Evolutionary conservation across 768 basidiomycete species (phyloP).

Genomic region (Tulasnella calospora): DNA sequence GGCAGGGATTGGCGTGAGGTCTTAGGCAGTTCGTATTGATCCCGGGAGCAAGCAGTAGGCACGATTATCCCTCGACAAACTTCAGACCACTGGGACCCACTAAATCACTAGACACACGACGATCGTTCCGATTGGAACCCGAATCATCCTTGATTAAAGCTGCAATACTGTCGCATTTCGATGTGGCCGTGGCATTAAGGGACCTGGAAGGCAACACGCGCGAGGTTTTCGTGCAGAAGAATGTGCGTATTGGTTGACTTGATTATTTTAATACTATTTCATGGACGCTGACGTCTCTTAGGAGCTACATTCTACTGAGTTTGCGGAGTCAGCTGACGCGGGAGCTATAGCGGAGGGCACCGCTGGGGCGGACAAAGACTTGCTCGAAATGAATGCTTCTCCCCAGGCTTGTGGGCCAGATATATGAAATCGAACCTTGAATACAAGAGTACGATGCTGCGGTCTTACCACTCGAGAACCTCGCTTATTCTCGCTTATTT

Average conservation of each 20-base stretch:
- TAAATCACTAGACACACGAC: constrained; percentile 57
- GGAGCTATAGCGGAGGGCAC: constrained; percentile 39
- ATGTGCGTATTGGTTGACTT: constrained; percentile 44
- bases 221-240: constrained; percentile 58
- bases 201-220: constrained; percentile 74
- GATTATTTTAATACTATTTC: background rate
- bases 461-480: background rate
- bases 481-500: background rate
- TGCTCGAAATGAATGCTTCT: constrained; percentile 75
- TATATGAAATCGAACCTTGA: constrained; percentile 61
- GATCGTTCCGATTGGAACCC: constrained; percentile 60
- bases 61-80: constrained; percentile 46
- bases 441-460: constrained; percentile 59
- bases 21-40: background rate
- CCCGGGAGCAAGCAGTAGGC: constrained; percentile 50
- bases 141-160: constrained; percentile 38
- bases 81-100: constrained; percentile 43
- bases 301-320: constrained; percentile 69
- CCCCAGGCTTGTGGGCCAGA: constrained; percentile 59
- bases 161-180: constrained; percentile 49
- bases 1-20: constrained; percentile 43
- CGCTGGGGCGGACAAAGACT: constrained; percentile 73
- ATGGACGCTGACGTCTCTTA: background rate
- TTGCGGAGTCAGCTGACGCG: constrained; percentile 45
- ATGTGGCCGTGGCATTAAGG: constrained; percentile 65